Conservation (phyloP, 768 basidiomycete genomes). For the Rhodotorula graminis region DNA sequence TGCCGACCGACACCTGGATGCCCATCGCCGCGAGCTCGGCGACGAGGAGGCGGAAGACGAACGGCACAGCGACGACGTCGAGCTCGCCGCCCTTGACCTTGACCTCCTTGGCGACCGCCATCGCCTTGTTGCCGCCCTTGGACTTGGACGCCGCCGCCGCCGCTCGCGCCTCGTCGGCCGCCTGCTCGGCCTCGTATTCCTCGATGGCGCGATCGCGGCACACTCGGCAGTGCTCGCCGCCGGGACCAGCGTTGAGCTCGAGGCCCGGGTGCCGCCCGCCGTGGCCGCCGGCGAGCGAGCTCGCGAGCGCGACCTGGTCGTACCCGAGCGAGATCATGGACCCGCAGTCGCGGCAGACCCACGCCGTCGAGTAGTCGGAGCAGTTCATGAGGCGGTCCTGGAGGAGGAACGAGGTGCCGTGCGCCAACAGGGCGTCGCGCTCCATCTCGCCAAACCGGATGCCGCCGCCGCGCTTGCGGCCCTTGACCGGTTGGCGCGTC, state of each 20-base stretch:
- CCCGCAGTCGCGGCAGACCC: slow-evolving; percentile 96
- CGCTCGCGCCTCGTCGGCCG: slow-evolving; percentile 32
- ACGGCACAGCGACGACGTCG: slow-evolving; percentile 92
- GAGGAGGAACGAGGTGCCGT: slow-evolving; percentile 95
- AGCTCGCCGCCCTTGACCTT: slow-evolving; percentile 70
- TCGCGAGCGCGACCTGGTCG: slow-evolving; percentile 72
- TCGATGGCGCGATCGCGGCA: slow-evolving; percentile 70
- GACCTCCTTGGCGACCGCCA: slow-evolving; percentile 58
- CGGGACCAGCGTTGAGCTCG: slow-evolving; percentile 57
- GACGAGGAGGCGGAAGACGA: slow-evolving; percentile 88
- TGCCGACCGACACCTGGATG: slow-evolving; percentile 69
- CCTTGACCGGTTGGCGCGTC: slow-evolving; percentile 96
- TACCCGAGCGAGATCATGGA: slow-evolving; percentile 93
- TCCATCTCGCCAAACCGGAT: slow-evolving; percentile 99
- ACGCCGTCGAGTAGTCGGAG: slow-evolving; percentile 97
- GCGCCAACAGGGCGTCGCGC: slow-evolving; percentile 94
- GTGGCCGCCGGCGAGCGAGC: slow-evolving; percentile 28
- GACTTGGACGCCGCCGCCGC: slow-evolving; percentile 47
- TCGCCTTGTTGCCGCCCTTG: slow-evolving; percentile 56
- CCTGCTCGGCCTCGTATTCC: slow-evolving; percentile 58
- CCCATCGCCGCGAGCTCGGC: slow-evolving; percentile 99
- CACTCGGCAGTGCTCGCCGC: slow-evolving; percentile 92
- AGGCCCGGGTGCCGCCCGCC: slow-evolving; percentile 38
- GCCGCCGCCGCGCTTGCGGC: slow-evolving; percentile 94
- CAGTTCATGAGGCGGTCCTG: slow-evolving; percentile 99